Percentiles rank a stretch among this genome's conserved stretches.
Conservation (phyloP, 2,329 filamentous ascomycete genomes). For the Fusarium armeniacum region DNA sequence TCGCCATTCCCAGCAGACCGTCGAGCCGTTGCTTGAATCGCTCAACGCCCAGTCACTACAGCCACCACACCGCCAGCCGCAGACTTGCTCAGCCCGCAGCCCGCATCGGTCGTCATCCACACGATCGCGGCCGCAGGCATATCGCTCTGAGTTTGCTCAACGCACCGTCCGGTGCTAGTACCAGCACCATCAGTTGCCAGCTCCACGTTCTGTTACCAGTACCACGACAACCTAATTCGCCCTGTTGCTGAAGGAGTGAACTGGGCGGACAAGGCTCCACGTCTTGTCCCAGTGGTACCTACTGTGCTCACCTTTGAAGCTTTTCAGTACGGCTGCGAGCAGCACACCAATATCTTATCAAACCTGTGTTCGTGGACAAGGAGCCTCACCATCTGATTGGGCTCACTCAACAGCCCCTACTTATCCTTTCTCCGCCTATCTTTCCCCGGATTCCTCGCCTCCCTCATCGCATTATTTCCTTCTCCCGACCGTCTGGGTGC, state of each 20-base stretch:
- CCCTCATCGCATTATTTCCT: slow-evolving; percentile 41
- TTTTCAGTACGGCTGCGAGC: slow-evolving; percentile 34
- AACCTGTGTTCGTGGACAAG: slow-evolving; percentile 32
- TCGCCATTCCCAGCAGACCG: slow-evolving; percentile 52
- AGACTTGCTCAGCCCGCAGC: slow-evolving; percentile 50
- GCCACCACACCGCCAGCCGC: slow-evolving; percentile 51
- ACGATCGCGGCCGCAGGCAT: slow-evolving; percentile 51
- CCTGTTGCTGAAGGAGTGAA: slow-evolving; percentile 35
- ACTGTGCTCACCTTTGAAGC: slow-evolving; percentile 32
- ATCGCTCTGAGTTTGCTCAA: slow-evolving; percentile 43
- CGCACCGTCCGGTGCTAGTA: slow-evolving; percentile 35
- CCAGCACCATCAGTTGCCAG: slow-evolving; percentile 31
- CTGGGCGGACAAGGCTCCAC: slow-evolving; percentile 41
- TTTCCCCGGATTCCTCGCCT: slow-evolving; percentile 44
- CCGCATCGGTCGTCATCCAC: slow-evolving; percentile 50
- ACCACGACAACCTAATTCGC: slow-evolving; percentile 44
- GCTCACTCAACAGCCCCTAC: slow-evolving; percentile 39
- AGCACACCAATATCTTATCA: slow-evolving; percentile 46
- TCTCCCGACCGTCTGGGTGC: slow-evolving; percentile 45
- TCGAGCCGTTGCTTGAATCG: slow-evolving; percentile 49
- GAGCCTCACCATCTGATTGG: slow-evolving; percentile 39
- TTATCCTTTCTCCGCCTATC: slow-evolving; percentile 48
- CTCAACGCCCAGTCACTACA: slow-evolving; percentile 50
- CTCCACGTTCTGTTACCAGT: slow-evolving; percentile 42
- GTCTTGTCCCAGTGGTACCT: slow-evolving; percentile 32